Evolutionary conservation across 257 asterid species (phyloP), one percentile per base, ranked within the genome.

Genomic region (Craterostigma plantagineum): DNA sequence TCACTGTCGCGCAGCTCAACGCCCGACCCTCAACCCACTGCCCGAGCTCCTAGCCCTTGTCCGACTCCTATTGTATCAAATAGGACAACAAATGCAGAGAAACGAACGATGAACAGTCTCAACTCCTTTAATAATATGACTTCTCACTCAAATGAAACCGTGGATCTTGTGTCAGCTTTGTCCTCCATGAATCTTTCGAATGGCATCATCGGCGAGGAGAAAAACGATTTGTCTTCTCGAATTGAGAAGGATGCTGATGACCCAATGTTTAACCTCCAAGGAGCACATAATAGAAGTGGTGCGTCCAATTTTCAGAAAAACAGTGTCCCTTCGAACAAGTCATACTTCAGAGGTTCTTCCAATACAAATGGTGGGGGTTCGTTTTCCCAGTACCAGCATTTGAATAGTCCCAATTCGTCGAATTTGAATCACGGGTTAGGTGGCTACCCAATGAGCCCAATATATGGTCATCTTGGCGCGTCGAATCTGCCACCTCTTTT

Each of bases 31-130:
- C 86, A 64, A 48, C 63, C 36, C 23, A 44, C 63, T 37, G 76
- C 66, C 23, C 57, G 75, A 57, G 69, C 70, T 58, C 78, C 79
- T 33, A 77, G 78, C 56, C 92, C 90, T 48, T 49, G 65, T 55
- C 86, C 82, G 36, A 69, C 79, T 27, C 92, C 96, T 52, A 83
- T 90, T 62, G 99, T 94, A 55, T 91, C 75, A 47, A 79, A 81
- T 46, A 69, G 95, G 61, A 38, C 39, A 10, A 67, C 41, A 18
- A 73, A 61, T 60, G 63, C 74, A 14, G 95, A 90, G 34, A 90
- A 73, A 68, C 67, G 80, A 54, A 64, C 39, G 50, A 41, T 73
- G 0, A 74, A 59, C 52, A 63, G 71, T 60, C 66, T 83, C 14
- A 71, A 43, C 61, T 48, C 92, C 11, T 83, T 74, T 36, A 72